Base-by-base conservation (phyloP, 2,329 filamentous ascomycete genomes). In the Gremmenia infestans region DNA sequence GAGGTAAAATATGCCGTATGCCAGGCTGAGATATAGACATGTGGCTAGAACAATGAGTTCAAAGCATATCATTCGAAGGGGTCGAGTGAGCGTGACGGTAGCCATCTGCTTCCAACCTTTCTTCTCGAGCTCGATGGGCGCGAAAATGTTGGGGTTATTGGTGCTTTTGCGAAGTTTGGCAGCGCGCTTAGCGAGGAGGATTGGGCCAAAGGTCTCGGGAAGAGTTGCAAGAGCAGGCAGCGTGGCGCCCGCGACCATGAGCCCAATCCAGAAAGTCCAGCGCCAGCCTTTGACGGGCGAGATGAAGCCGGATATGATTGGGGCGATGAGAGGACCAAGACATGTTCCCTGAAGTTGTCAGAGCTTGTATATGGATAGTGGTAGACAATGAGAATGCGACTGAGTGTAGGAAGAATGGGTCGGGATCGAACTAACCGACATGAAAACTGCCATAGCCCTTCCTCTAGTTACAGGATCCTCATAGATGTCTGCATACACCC, bases 401-500 rank as follows among this genome's bases (percentile, higher is more conserved):
- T 11, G 28, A 4, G 28, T 32, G 9, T 11, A 32, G 28, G 28
- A 32, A 8, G 28, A 32, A 32, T 32, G 28, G 28, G 28, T 9
- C 3, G 28, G 28, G 28, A 32, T 32, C 2, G 42, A n/a, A 28
- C 4, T 8, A n/a, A 66, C 66, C 52, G 61, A 81, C 83, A 86
- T 86, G 71, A 85, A 87, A 42, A 80, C 71, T 1, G 83, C 78
- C 75, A 86, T 84, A 4, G 81, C 81, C 36, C 82, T 73, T 2
- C 85, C 85, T 48, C 84, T 73, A 1, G 75, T 74, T 28, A 77
- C 71, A 0, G 81, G 76, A 51, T 83, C 75, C 50, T 76, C 75
- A 64, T 82, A 89, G 5, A 88, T 76, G 69, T 89, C 87, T 14
- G 87, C 85, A 60, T 87, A 78, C 9, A 88, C 80, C 0, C 81